phyloP scores from a whole-genome alignment of 2,329 filamentous ascomycete genomes.

The Hymenoscyphus repandus region DNA sequence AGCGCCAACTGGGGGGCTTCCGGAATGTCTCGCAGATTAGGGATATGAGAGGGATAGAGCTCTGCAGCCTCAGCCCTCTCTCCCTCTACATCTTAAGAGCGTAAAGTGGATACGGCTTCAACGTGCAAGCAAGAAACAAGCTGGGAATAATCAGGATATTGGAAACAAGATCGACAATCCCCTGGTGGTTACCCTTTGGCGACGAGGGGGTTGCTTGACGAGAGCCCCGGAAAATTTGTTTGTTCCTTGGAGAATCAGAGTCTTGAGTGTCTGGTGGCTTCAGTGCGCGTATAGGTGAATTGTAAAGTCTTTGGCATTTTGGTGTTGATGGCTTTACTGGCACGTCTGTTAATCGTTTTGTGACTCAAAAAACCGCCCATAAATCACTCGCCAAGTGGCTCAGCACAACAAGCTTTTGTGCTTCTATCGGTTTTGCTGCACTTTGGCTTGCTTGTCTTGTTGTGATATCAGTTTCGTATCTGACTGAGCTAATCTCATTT shows the following conservation, averaged over 20 bases:
- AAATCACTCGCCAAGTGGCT: no score
- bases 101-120: background rate
- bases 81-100: background rate
- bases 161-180: no score
- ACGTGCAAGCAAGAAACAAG: no score
- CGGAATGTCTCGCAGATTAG: constrained; percentile 14
- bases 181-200: no score
- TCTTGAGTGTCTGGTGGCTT: background rate
- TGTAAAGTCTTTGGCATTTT: background rate
- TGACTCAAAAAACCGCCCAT: no score
- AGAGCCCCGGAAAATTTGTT: background rate
- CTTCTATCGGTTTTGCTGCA: no score
- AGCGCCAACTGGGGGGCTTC: background rate
- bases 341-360: no score
- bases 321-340: background rate
- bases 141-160: no score
- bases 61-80: background rate
- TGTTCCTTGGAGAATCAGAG: background rate
- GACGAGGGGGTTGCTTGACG: background rate
- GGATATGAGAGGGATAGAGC: background rate
- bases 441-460: no score
- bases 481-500: no score
- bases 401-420: no score
- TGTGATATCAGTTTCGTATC: no score
- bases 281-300: background rate